Percentiles rank a stretch among this genome's conserved stretches.
phyloP scores from a whole-genome alignment of 2,329 filamentous ascomycete genomes.

The Fusarium sp. region DNA sequence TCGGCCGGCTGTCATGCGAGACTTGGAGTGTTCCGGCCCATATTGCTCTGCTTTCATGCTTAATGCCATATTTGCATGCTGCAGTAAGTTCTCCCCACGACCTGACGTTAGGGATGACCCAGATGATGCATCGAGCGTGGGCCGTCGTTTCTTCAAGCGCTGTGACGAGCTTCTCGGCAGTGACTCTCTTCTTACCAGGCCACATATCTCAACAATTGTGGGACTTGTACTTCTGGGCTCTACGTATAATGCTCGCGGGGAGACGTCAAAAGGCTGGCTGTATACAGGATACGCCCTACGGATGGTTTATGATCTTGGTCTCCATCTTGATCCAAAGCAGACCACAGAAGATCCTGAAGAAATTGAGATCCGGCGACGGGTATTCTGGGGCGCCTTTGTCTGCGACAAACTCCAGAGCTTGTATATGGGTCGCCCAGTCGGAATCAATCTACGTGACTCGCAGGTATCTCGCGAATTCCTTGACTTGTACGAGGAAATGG shows the following conservation, averaged over 20 bases:
- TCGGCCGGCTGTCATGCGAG: slow-evolving; percentile 5
- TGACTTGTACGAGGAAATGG: slow-evolving; percentile 11
- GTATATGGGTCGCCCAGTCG: slow-evolving; percentile 6
- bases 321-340: neutral
- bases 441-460: neutral
- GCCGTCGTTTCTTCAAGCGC: neutral
- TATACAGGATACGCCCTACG: slow-evolving; percentile 2
- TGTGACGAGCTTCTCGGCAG: slow-evolving; percentile 5
- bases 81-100: slow-evolving; percentile 7
- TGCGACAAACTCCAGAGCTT: slow-evolving; percentile 47
- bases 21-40: neutral
- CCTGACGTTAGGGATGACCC: neutral
- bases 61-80: slow-evolving; percentile 10
- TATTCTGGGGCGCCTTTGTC: slow-evolving; percentile 49
- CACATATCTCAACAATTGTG: slow-evolving; percentile 1
- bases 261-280: slow-evolving; percentile 12
- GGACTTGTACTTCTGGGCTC: slow-evolving; percentile 6
- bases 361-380: slow-evolving; percentile 1
- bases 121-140: neutral
- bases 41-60: slow-evolving; percentile 13
- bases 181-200: neutral
- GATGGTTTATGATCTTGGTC: slow-evolving; percentile 11
- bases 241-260: slow-evolving; percentile 8
- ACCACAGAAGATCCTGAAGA: neutral
- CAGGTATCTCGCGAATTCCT: slow-evolving; percentile 6